A percentile compares a stretch with the other conserved stretches of the same genome.
These are phyloP conservation scores for Aspergillus sp. DNA, from an alignment of 2,329 filamentous ascomycete species.

Conservation along the genomic window DNA sequence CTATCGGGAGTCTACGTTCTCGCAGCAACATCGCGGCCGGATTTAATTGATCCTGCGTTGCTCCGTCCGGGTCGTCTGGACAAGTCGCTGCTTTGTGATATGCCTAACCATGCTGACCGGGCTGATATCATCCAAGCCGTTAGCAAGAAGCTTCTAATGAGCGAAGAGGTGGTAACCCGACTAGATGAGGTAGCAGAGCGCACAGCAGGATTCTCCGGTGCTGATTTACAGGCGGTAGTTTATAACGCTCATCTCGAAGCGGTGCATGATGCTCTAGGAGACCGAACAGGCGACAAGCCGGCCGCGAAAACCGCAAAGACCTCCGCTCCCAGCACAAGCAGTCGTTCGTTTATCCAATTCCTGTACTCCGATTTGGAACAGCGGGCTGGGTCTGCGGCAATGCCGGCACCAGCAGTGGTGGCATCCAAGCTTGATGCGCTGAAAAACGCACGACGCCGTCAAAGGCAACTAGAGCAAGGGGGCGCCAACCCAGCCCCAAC, in stretches of 20 bases:
- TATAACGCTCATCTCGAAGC: slow-evolving; percentile 97
- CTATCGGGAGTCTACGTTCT: slow-evolving; percentile 93
- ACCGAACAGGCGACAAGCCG: slow-evolving; percentile 49
- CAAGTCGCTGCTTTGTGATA: slow-evolving; percentile 88
- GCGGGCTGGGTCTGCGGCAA: slow-evolving; percentile 54
- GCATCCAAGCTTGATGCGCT: slow-evolving; percentile 79
- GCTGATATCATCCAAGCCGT: slow-evolving; percentile 85
- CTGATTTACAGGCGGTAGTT: slow-evolving; percentile 89
- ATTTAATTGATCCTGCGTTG: slow-evolving; percentile 91
- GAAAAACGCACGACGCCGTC: slow-evolving; percentile 66
- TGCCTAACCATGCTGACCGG: slow-evolving; percentile 76
- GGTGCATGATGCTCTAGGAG: slow-evolving; percentile 85
- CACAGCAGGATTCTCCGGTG: slow-evolving; percentile 90
- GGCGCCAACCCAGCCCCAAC: slow-evolving; percentile 19
- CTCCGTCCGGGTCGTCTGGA: slow-evolving; percentile 89
- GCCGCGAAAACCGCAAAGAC: slow-evolving; percentile 29
- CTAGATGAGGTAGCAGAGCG: slow-evolving; percentile 72
- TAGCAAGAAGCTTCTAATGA: slow-evolving; percentile 76
- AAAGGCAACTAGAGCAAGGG: slow-evolving; percentile 53
- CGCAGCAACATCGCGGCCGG: slow-evolving; percentile 88
- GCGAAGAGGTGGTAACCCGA: slow-evolving; percentile 61
- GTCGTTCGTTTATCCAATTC: slow-evolving; percentile 71
- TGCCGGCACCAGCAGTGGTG: slow-evolving; percentile 78
- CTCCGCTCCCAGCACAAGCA: slow-evolving; percentile 32
- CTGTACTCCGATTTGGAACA: slow-evolving; percentile 65